These are phyloP conservation scores for Rhynchosporium secalis DNA, from an alignment of 2,329 filamentous ascomycete genomes.

Conservation along the genomic window DNA sequence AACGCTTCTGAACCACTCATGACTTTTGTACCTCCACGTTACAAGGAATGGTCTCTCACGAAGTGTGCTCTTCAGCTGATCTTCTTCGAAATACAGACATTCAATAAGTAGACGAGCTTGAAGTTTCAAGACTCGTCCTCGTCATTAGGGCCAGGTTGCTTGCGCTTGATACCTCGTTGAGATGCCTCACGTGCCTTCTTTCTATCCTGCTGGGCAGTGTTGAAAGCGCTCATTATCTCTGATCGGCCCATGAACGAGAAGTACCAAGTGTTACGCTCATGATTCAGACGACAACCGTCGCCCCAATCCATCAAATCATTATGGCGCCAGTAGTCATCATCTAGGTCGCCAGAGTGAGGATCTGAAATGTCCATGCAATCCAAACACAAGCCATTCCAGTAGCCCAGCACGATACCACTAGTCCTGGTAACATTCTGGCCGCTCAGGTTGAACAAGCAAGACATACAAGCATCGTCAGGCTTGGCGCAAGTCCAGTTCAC, in stretches of 20 bases:
- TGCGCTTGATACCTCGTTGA: too few species aligned
- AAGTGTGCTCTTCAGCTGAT: too few species aligned
- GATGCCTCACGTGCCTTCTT: not conserved
- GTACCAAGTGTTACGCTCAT: constrained; percentile 26
- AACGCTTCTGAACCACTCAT: too few species aligned
- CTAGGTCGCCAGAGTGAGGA: not conserved
- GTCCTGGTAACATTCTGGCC: not conserved
- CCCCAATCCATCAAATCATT: constrained; percentile 9
- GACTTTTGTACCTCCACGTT: too few species aligned
- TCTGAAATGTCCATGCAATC: constrained; percentile 22
- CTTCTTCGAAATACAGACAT: too few species aligned
- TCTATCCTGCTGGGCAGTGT: not conserved
- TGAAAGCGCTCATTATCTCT: not conserved
- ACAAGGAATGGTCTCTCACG: too few species aligned
- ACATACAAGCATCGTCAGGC: constrained; percentile 2
- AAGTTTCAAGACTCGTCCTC: too few species aligned
- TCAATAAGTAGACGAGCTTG: too few species aligned
- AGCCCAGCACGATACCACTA: not conserved
- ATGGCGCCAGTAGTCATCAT: not conserved
- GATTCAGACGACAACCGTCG: constrained; percentile 15
- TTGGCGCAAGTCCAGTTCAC: constrained; percentile 2
- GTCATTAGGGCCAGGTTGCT: too few species aligned
- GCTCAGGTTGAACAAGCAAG: not conserved
- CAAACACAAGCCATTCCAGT: constrained; percentile 27
- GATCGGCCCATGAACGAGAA: constrained; percentile 19